These are phyloP conservation scores for Dothistroma septosporum DNA, from an alignment of 2,329 filamentous ascomycete genomes.

Conservation along the genomic window DNA sequence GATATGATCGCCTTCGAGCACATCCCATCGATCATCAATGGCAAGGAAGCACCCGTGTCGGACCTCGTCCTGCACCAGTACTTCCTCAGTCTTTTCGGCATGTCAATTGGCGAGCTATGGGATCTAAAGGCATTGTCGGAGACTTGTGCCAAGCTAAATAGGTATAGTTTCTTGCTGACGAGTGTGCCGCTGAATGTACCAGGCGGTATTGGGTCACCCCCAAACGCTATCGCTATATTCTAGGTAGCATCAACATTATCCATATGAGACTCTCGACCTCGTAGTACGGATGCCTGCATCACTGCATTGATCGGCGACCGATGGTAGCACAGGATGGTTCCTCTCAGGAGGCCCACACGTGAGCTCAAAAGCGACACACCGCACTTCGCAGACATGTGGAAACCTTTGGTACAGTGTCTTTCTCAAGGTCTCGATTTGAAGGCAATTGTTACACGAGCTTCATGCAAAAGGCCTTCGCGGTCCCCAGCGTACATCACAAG, in stretches of 20 bases:
- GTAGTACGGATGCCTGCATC: neutral
- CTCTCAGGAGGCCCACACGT: neutral
- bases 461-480: no score
- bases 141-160: constrained; percentile 35
- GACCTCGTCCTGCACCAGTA: constrained; percentile 38
- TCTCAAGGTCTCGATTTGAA: no score
- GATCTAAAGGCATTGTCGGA: constrained; percentile 41
- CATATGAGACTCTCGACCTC: neutral
- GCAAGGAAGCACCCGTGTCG: constrained; percentile 23
- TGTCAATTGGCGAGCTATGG: constrained; percentile 47
- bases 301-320: neutral
- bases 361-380: neutral
- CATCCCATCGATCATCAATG: constrained; percentile 31
- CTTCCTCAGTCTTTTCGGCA: constrained; percentile 41
- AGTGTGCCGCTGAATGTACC: constrained; percentile 43
- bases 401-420: neutral
- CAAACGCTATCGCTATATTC: constrained; percentile 35
- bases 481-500: no score
- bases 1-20: constrained; percentile 54
- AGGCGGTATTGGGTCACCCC: constrained; percentile 34
- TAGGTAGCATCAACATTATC: constrained; percentile 12
- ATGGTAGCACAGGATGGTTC: neutral
- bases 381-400: neutral
- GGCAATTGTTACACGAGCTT: no score
- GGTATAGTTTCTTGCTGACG: constrained; percentile 45